Percentiles rank a stretch among this genome's conserved stretches.
Evolutionary conservation across 2,329 filamentous ascomycete species (phyloP).

Genomic region (Stylonectria norvegica): DNA sequence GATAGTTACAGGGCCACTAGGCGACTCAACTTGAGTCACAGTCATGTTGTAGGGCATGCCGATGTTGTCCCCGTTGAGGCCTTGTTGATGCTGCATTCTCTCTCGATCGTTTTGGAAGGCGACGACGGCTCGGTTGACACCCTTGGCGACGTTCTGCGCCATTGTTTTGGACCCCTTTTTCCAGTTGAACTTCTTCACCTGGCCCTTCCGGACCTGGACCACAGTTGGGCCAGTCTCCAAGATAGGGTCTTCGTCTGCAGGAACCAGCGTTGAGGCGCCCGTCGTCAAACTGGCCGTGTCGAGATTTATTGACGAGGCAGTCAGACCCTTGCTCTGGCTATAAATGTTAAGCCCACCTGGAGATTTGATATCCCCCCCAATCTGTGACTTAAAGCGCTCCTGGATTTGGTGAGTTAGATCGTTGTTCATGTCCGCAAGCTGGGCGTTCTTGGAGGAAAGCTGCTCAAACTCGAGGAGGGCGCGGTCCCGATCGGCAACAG

Average conservation of each 20-base stretch:
- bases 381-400: constrained; percentile 82
- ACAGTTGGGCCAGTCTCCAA: constrained; percentile 81
- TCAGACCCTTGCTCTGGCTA: constrained; percentile 48
- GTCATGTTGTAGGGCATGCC: constrained; percentile 71
- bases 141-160: constrained; percentile 90
- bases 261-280: constrained; percentile 55
- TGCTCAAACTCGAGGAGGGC: constrained; percentile 95
- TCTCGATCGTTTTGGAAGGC: constrained; percentile 63
- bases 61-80: constrained; percentile 60
- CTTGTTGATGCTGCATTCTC: constrained; percentile 47
- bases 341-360: constrained; percentile 58
- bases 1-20: constrained; percentile 27
- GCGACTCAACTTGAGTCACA: constrained; percentile 51
- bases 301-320: constrained; percentile 49
- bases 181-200: constrained; percentile 97
- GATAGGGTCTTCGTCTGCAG: constrained; percentile 63
- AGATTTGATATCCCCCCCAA: constrained; percentile 46
- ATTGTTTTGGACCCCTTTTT: constrained; percentile 94
- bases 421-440: constrained; percentile 92
- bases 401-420: constrained; percentile 93
- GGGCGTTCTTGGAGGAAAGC: constrained; percentile 87
- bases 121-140: constrained; percentile 86
- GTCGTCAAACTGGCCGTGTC: constrained; percentile 54
- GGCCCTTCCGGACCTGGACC: constrained; percentile 90
- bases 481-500: constrained; percentile 84